Evolutionary conservation across 2,329 filamentous ascomycete species (phyloP), one percentile per base, ranked within the genome.

Genomic region (Botrytis tulipae): DNA sequence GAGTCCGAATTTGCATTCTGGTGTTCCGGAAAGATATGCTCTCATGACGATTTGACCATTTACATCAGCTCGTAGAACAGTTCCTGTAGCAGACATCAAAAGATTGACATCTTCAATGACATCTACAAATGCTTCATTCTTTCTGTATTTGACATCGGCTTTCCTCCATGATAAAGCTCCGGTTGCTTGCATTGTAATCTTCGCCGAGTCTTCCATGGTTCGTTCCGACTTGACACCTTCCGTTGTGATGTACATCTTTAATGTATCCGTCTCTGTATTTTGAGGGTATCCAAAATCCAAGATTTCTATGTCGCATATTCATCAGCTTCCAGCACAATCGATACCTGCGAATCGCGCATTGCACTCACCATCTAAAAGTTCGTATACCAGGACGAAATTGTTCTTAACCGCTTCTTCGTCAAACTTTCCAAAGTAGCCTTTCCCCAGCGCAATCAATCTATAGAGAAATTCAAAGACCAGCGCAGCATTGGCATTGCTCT

Each of bases 181-280:
- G 0, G 96, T 99, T 20, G 96, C 97, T 85, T 99, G 96, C 95
- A 98, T 98, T 40, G 96, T 99, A 83, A 99, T 99, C 82, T 95
- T 96, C 78, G 94, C 95, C 69, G 95, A 98, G 83, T 99, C 95
- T 82, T 97, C 93, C 84, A 91, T 92, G 77, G 88, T 91, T 78
- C 90, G 86, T 82, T 94, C 94, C 46, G 94, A 97, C 84, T 98
- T 98, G 84, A 99, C 95, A 74, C 96, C 96, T 85, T 99, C 96
- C 51, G 96, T 99, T 61, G 97, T 99, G 81, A 99, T 99, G 87
- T 99, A 99, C 95, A 98, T 98, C 85, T 99, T 99, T 79, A 99
- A 87, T 25, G 96, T 98, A 83, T 99, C 96, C 71, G 95, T 97
- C 84, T 99, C 96, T 76, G 96, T 99, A 83, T 98, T 98, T 83